These are phyloP conservation scores for Thermothielavioides terrestris DNA, from an alignment of 495 filamentous ascomycete genomes.

Conservation along the genomic window DNA sequence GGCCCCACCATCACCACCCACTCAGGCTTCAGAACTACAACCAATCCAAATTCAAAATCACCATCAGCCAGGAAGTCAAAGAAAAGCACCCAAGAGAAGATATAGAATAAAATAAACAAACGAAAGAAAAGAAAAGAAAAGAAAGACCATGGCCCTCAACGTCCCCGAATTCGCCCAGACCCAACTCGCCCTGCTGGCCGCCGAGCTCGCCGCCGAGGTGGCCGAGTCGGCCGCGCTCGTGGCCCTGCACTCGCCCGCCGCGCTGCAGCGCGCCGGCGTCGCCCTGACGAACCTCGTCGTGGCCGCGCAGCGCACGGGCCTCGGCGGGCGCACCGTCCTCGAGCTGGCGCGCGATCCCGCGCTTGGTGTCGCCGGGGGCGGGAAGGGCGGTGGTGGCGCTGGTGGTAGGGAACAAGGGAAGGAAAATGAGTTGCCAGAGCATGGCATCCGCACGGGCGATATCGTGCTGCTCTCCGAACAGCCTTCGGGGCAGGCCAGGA, in stretches of 20 bases:
- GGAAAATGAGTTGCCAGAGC: constrained; percentile 62
- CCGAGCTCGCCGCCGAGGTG: constrained; percentile 74
- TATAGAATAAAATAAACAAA: too few species aligned
- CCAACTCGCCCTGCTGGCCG: constrained; percentile 68
- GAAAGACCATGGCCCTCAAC: too few species aligned
- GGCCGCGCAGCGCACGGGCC: constrained; percentile 74
- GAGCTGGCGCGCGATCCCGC: constrained; percentile 72
- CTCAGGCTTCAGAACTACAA: too few species aligned
- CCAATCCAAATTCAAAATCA: too few species aligned
- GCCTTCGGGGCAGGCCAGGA: constrained; percentile 58
- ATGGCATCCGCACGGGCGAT: constrained; percentile 82
- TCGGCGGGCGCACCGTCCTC: constrained; percentile 79
- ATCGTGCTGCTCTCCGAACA: constrained; percentile 76
- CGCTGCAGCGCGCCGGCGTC: constrained; percentile 76
- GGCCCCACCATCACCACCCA: too few species aligned
- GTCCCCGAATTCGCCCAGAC: constrained; percentile 67
- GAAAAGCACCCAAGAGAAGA: too few species aligned
- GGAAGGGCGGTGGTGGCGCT: constrained; percentile 5
- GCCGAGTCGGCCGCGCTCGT: constrained; percentile 63
- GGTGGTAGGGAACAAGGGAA: too few species aligned
- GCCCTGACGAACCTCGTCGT: constrained; percentile 74
- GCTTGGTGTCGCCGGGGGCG: constrained; percentile 27
- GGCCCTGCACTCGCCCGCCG: constrained; percentile 57
- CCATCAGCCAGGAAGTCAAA: too few species aligned
- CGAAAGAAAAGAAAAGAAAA: too few species aligned